Percentiles rank a stretch among this genome's conserved stretches.
phyloP scores from a whole-genome alignment of 2,329 filamentous ascomycete species.

The Botrytis squamosa region DNA sequence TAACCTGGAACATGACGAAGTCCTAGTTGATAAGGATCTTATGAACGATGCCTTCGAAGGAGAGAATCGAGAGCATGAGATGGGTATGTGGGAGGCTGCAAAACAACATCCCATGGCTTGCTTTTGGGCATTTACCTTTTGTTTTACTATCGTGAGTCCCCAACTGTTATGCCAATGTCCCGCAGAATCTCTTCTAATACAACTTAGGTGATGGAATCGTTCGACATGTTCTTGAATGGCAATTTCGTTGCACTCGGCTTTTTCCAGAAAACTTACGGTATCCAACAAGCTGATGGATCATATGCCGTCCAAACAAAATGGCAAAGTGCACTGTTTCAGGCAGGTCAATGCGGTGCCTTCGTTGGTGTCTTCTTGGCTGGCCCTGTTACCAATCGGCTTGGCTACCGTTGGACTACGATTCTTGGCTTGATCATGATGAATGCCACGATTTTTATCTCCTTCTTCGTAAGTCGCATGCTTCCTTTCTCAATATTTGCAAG shows the following conservation, averaged over 20 bases:
- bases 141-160: slow-evolving; percentile 51
- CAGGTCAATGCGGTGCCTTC: slow-evolving; percentile 57
- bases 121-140: slow-evolving; percentile 56
- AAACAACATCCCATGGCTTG: slow-evolving; percentile 52
- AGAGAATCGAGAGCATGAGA: slow-evolving; percentile 53
- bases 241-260: slow-evolving; percentile 54
- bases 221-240: slow-evolving; percentile 60
- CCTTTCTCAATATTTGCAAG: not conserved
- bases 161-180: slow-evolving; percentile 17
- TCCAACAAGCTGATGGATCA: slow-evolving; percentile 1
- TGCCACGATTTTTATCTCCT: slow-evolving; percentile 44
- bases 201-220: slow-evolving; percentile 60
- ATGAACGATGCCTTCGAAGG: slow-evolving; percentile 43
- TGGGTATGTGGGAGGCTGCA: slow-evolving; percentile 50
- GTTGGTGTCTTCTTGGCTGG: slow-evolving; percentile 60
- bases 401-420: slow-evolving; percentile 61
- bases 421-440: slow-evolving; percentile 55
- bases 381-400: slow-evolving; percentile 57
- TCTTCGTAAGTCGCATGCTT: slow-evolving; percentile 42
- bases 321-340: slow-evolving; percentile 57
- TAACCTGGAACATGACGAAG: not conserved
- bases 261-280: slow-evolving; percentile 41
- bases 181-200: slow-evolving; percentile 19
- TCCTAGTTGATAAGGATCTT: not conserved
- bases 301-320: slow-evolving; percentile 51